Base-by-base conservation (phyloP, 2,329 filamentous ascomycete genomes). In the Fusarium equiseti region DNA sequence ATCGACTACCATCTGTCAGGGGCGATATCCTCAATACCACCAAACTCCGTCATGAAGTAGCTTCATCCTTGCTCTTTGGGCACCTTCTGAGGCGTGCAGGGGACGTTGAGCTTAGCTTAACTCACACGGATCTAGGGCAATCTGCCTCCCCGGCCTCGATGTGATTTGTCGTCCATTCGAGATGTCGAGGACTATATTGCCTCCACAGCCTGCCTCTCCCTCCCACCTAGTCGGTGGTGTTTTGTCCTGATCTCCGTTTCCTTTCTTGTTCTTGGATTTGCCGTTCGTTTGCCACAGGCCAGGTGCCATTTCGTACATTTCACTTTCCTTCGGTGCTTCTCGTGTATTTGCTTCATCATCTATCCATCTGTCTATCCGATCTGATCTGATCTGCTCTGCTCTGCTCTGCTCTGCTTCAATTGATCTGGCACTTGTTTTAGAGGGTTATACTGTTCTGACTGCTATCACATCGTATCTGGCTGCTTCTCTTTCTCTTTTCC, bases 231-330 rank as follows among this genome's bases (percentile, higher is more conserved):
- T 48, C 44, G 59, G 65, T 50, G 52, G 43, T 63, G 48, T 58
- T 62, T 53, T 56, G 48, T 61, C 61, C 59, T 64, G 55, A 69
- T 68, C 55, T 69, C 68, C 52, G 45, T 65, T 65, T 64, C 59
- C 43, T 52, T 68, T 60, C 63, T 69, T 65, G 44, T 46, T 55
- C 66, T 51, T 66, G 55, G 31, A 66, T 66, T 52, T 57, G 51
- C 59, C 62, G 43, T 71, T 64, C 59, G 66, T 63, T 71, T 72
- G 59, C 53, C 58, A 56, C 55, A 70, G 68, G 69, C 69, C 69
- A 72, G 69, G 69, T 55, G 69, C 69, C 68, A 53, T 53, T 54
- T 55, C 46, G 44, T 50, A 43, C 26, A 53, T 63, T 44, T 62
- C 57, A 63, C 60, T 64, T 52, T 62, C 56, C 40, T 58, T 66